Base-by-base conservation (phyloP, 176 grass and related monocot genomes). In the Dactylis glomerata region DNA sequence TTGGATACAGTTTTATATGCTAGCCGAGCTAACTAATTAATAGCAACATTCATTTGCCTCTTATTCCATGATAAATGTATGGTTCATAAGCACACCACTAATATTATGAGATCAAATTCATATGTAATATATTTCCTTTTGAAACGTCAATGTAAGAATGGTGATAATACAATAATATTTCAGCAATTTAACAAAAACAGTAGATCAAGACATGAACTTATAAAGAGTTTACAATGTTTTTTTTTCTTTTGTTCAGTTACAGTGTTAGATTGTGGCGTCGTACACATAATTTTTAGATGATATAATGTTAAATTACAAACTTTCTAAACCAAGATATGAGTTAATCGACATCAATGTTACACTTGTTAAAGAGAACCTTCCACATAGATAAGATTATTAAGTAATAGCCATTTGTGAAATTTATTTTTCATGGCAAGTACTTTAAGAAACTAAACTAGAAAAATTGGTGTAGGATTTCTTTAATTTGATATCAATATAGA, bases 181-280 rank as follows among this genome's bases (percentile, higher is more conserved):
- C 75, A 78, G 75, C 4, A 27, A 78, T 40, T 77, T 59, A 78
- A 40, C 34, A 58, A 9, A 51, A 14, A 57, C 7, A 36, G 13
- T 57, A 77, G 6, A 77, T 77, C 51, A 57, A 78, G n/a, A 78
- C 13, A 58, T 59, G 56, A 57, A 58, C 13, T 78, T 59, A 16
- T 3, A 78, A 38, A 78, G 14, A 38, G 56, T 31, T 70, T 28
- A 31, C 1, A 73, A 26, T 30, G 15, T 45, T 19, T 74, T 50
- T 74, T 50, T 3, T 50, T 50, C 47, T 20, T 50, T 45, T 20
- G 26, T 50, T 50, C 44, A 73, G 41, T 19, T 73, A 26, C 27
- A 67, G 15, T 74, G 26, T 49, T 17, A 50, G 24, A 10, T 28
- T 47, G 47, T 73, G 26, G 70, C 42, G 10, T 41, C 41, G 24